phyloP scores from a whole-genome alignment of 2,329 filamentous ascomycete species.

The Coniella vitis region DNA sequence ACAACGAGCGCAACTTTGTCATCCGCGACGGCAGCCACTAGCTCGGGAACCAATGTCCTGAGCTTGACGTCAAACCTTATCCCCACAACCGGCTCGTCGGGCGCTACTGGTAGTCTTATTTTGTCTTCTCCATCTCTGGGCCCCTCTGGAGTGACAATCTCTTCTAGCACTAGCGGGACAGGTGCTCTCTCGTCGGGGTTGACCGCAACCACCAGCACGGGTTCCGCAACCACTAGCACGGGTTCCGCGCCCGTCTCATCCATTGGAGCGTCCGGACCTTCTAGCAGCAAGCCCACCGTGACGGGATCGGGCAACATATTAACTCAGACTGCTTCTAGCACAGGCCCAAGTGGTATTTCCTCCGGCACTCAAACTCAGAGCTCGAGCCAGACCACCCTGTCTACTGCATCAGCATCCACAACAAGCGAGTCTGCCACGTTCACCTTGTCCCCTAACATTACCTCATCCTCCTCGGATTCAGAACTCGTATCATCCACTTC shows the following conservation, averaged over 20 bases:
- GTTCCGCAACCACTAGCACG: neutral
- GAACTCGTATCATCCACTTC: neutral
- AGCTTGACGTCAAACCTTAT: conserved; percentile 4
- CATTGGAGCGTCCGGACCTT: no score
- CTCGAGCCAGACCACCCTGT: conserved; percentile 4
- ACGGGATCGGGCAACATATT: neutral
- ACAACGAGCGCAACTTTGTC: no score
- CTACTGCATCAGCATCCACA: conserved; percentile 13
- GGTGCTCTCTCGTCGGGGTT: neutral
- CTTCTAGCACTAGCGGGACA: neutral
- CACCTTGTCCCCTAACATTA: conserved; percentile 10
- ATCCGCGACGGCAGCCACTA: no score
- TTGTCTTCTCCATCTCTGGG: neutral
- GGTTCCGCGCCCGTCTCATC: neutral
- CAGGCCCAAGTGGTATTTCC: neutral
- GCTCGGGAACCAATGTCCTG: no score
- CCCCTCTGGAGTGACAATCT: neutral
- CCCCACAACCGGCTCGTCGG: neutral
- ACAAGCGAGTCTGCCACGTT: conserved; percentile 7
- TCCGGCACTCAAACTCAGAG: conserved; percentile 4
- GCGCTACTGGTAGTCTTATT: neutral
- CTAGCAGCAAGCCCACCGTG: no score
- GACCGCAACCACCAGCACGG: neutral
- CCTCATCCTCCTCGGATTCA: conserved; percentile 8
- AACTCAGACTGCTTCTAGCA: neutral